phyloP scores from a whole-genome alignment of 148 eudicot species.

The Chenopodium quinoa region DNA sequence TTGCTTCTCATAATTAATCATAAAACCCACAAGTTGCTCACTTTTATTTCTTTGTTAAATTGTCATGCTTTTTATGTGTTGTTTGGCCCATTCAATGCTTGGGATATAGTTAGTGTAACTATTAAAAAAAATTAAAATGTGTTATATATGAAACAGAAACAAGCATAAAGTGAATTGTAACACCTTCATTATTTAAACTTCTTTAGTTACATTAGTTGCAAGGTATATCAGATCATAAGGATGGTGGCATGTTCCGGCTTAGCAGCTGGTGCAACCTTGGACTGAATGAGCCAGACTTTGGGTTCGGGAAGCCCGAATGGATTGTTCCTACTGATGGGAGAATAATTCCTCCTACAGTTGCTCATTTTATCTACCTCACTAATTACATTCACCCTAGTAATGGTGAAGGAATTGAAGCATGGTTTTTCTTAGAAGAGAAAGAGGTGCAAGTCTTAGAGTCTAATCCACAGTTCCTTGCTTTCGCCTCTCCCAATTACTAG shows the following conservation, averaged over 20 bases:
- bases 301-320: constrained; percentile 12
- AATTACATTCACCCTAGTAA: neutral
- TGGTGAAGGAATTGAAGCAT: constrained; percentile 2
- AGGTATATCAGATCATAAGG: neutral
- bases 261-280: constrained; percentile 24
- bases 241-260: neutral
- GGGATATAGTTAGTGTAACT: no score
- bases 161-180: no score
- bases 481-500: neutral
- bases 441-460: constrained; percentile 2
- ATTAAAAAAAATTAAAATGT: no score
- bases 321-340: constrained; percentile 10
- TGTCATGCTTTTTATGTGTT: no score
- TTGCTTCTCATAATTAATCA: neutral
- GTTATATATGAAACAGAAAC: no score
- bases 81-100: no score
- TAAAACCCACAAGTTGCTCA: no score
- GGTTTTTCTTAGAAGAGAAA: constrained; percentile 5
- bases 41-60: no score
- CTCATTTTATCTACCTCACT: neutral
- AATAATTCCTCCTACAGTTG: neutral
- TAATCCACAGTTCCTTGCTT: neutral
- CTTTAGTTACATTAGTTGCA: neutral
- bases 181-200: no score
- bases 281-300: constrained; percentile 16